These are phyloP conservation scores for Lichtheimia hyalospora DNA, from an alignment of 371 early-diverging fungal species.

Conservation along the genomic window DNA sequence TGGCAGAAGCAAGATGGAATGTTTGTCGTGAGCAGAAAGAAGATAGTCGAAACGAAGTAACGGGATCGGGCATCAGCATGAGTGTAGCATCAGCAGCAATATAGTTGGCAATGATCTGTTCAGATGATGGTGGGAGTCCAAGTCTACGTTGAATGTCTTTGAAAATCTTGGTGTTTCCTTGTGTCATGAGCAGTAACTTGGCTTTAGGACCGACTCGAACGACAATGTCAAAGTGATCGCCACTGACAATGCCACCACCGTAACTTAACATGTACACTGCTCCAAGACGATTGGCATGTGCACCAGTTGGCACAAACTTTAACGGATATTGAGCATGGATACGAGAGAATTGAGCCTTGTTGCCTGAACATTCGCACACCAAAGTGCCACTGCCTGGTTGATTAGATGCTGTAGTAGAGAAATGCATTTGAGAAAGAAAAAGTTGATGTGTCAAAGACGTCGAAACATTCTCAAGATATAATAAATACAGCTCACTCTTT, in stretches of 20 bases:
- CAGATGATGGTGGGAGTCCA: constrained; percentile 18
- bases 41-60: constrained; percentile 68
- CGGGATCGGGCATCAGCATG: constrained; percentile 73
- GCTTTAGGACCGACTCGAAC: constrained; percentile 46
- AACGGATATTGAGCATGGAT: constrained; percentile 53
- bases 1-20: constrained; percentile 39
- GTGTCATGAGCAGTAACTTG: constrained; percentile 68
- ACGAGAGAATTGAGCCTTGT: constrained; percentile 32
- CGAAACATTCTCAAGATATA: no score
- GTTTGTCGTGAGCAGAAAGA: constrained; percentile 64
- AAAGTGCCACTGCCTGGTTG: constrained; percentile 41
- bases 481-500: no score
- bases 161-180: constrained; percentile 80
- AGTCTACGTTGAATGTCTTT: constrained; percentile 29
- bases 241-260: constrained; percentile 80
- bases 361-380: constrained; percentile 31
- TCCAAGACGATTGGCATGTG: constrained; percentile 39
- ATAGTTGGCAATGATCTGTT: constrained; percentile 43
- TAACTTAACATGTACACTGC: constrained; percentile 64
- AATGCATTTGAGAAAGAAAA: not conserved
- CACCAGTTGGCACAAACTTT: constrained; percentile 46
- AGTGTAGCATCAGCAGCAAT: constrained; percentile 46
- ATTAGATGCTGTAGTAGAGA: constrained; percentile 8
- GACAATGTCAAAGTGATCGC: constrained; percentile 60
- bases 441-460: no score